Evolutionary conservation across 2,329 filamentous ascomycete genomes (phyloP), one percentile per base, ranked within the genome.

Genomic region (Cordyceps pruinosa): DNA sequence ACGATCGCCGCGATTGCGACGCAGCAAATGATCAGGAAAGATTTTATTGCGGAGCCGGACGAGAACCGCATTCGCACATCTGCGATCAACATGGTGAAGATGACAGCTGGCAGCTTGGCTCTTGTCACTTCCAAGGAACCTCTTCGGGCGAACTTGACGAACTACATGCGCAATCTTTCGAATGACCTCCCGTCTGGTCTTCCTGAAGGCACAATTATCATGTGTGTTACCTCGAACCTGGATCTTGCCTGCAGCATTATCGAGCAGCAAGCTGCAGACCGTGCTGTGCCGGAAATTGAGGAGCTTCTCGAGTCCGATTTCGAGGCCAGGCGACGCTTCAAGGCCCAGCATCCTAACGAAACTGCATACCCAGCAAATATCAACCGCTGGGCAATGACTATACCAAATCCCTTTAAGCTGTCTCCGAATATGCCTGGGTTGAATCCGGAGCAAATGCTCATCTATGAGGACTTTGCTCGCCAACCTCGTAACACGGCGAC

Each of bases 101-200:
- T 92, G 51, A 89, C 96, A 26, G 93, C 94, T 25, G 94, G 94
- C 39, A 96, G 91, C 66, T 80, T 99, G 56, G 94, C 94, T 15
- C 81, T 97, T 32, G 94, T 99, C n/a, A 99, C 94, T 4, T 97
- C 92, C 69, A 99, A 97, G 72, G 94, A 99, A 70, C 94, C 94
- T 17, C 79, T 99, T 17, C 86, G 94, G 60, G 94, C 95, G 71
- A 97, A 95, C 73, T 96, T 99, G 72, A 95, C 89, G 55, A 99
- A 97, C 73, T 96, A 97, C 68, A 91, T 99, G 70, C 88, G 94
- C 53, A 79, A 79, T 49, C 71, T 86, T n/a, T 80, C 84, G 3
- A 76, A 73, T 49, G 84, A 86, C 37, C 81, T 96, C 37, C 85
- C 90, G 55, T 88, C 90, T 54, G 89, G 89, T 17, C 81, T 99